Evolutionary conservation across 2,329 filamentous ascomycete species (phyloP), one percentile per base, ranked within the genome.

Genomic region (Fusarium newnesense): DNA sequence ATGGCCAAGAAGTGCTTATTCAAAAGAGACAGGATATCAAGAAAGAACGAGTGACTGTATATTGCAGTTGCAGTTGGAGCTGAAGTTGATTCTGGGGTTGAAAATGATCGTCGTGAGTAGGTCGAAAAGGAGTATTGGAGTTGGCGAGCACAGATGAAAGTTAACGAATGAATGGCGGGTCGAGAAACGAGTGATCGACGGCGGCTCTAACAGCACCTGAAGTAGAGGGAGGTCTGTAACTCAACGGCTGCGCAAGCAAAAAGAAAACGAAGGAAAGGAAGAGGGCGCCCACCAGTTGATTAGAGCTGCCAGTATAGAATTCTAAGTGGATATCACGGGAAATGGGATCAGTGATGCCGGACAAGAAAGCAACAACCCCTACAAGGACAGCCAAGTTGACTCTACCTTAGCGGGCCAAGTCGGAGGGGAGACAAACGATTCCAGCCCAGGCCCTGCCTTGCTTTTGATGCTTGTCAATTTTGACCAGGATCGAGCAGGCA

Each of bases 121-220:
- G 28, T 40, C n/a, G 39, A 42, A 53, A 69, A 64, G 40, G 70
- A 72, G 49, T 54, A 49, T 62, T 52, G 26, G 46, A 26, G 61
- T 64, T 39, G 43, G 36, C 18, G 18, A 37, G 49, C 32, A 53
- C 24, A 21, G 34, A 53, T 21, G 9, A 19, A 37, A 39, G 34
- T 39, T 54, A 54, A 54, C 42, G 28, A 73, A 71, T 58, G 60
- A 69, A 56, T 36, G 64, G 49, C 69, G 66, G 66, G 60, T 66
- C 73, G 52, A 58, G 73, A 62, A 75, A 68, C 67, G 56, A 76
- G 70, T 69, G 76, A 78, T 77, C 72, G 76, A 63, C 75, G 60
- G 66, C 69, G 69, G 71, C 66, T 75, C 72, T 72, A 65, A 36
- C 44, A 39, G 40, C 39, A 67, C 64, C 49, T 65, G 62, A 65